Percentiles rank a stretch among this genome's conserved stretches.
phyloP scores from a whole-genome alignment of 352 stramenopile species.

The Phytophthora kernoviae region DNA sequence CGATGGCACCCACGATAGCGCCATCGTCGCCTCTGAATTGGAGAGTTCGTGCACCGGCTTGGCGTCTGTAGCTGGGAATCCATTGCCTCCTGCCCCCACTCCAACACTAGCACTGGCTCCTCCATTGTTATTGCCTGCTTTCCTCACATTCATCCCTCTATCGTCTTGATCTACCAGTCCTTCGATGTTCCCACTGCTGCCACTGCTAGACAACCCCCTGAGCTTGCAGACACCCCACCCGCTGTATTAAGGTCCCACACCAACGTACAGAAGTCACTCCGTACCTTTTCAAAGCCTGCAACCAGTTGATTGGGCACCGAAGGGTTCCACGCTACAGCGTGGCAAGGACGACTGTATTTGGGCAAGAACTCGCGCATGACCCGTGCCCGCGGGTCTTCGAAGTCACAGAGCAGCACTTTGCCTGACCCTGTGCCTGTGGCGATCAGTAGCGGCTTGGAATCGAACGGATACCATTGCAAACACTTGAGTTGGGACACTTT shows the following conservation, averaged over 20 bases:
- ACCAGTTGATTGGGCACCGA: slow-evolving; percentile 77
- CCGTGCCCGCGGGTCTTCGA: slow-evolving; percentile 65
- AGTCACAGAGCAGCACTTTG: slow-evolving; percentile 87
- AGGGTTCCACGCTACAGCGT: slow-evolving; percentile 84
- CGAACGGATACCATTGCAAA: slow-evolving; percentile 84
- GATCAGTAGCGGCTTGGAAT: slow-evolving; percentile 75
- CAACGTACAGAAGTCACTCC: slow-evolving; percentile 83
- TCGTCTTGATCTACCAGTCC: slow-evolving; percentile 30
- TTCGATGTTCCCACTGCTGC: slow-evolving; percentile 35
- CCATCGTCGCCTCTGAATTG: slow-evolving; percentile 85
- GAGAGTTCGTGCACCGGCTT: slow-evolving; percentile 81
- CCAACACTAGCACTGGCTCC: slow-evolving; percentile 23
- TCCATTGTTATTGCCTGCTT: slow-evolving; percentile 24
- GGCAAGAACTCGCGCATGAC: slow-evolving; percentile 76
- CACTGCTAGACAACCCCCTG: slow-evolving; percentile 21
- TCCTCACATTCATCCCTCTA: slow-evolving; percentile 28
- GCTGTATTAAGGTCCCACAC: slow-evolving; percentile 84
- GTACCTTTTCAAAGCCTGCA: slow-evolving; percentile 87
- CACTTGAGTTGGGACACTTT: slow-evolving; percentile 83
- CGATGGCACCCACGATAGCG: slow-evolving; percentile 82
- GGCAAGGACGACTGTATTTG: slow-evolving; percentile 85
- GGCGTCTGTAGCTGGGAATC: slow-evolving; percentile 39
- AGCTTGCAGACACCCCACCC: slow-evolving; percentile 5
- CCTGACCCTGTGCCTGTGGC: slow-evolving; percentile 72
- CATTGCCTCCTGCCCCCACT: slow-evolving; percentile 23